Evolutionary conservation across 176 grass and related monocot species (phyloP), one percentile per base, ranked within the genome.

Genomic region (Otatea glauca): DNA sequence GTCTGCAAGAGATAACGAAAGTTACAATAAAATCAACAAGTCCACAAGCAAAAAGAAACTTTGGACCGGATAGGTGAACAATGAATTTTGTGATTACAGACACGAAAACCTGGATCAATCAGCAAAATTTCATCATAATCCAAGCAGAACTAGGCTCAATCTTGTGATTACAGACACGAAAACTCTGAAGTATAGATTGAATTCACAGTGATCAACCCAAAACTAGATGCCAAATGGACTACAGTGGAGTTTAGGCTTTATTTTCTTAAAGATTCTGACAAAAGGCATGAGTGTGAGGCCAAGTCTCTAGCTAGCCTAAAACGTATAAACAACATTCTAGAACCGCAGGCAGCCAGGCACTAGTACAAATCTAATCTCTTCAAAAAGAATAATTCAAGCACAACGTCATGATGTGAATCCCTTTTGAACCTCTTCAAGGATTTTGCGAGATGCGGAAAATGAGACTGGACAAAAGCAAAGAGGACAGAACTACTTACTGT

Each of bases 1-100:
- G 60, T 81, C 96, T 94, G 81, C 12, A 37, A 92, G 74, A 85
- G 21, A 70, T 18, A 71, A 47, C 12, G 69, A 65, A 13, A 59
- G 54, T 83, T 45, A 75, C 39, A 76, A 88, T 11, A 12, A 72
- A 51, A 73, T 20, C 69, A 91, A 17, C 55, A 23, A 74, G 27
- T 59, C 14, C 50, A 74, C 47, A 68, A 79, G 39, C 42, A 21
- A 77, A 37, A 87, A 10, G 25, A 77, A 23, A 27, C n/a, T 66
- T 49, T 20, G 24, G 7, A 34, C n/a, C 58, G 17, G 27, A 59
- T 59, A 42, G 34, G 38, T 17, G 32, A 49, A 83, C 5, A 60
- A 50, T 18, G 27, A 81, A 74, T 66, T 55, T 8, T 45, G 29
- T 17, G 34, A 64, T 62, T 50, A 69, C 62, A 71, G 7, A 12